Conservation (phyloP, 2,329 filamentous ascomycete genomes). For the Achaetomium macrosporum region DNA sequence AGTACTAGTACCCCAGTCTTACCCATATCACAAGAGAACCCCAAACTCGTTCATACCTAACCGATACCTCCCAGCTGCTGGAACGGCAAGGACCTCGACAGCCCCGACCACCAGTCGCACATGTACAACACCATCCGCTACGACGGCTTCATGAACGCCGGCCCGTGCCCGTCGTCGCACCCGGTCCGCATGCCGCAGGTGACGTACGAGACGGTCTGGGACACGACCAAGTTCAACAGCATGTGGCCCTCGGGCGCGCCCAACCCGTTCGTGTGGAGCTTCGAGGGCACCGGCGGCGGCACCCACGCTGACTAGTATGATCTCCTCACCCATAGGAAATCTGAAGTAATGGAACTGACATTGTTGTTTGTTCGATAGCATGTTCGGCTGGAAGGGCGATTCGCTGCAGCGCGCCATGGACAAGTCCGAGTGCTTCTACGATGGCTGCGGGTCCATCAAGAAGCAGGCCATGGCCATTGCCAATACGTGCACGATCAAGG, state of each 20-base stretch:
- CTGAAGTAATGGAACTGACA: no score
- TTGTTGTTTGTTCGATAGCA: background rate
- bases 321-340: no score
- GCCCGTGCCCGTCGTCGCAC: conserved; percentile 27
- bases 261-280: conserved; percentile 26
- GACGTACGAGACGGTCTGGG: conserved; percentile 35
- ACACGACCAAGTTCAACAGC: conserved; percentile 28
- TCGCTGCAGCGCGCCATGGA: background rate
- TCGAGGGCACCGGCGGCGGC: conserved; percentile 21
- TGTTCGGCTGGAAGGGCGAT: conserved; percentile 26
- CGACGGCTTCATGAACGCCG: conserved; percentile 23
- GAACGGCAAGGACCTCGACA: conserved; percentile 43
- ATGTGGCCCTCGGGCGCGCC: conserved; percentile 27
- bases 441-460: conserved; percentile 29
- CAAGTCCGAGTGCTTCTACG: conserved; percentile 30
- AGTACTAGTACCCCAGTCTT: background rate
- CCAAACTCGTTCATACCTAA: no score
- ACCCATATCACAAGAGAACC: background rate
- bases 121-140: conserved; percentile 27
- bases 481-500: conserved; percentile 29
- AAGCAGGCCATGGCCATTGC: conserved; percentile 30
- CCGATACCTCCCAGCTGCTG: conserved; percentile 40
- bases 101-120: conserved; percentile 28
- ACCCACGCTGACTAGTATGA: conserved; percentile 27
- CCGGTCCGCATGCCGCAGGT: conserved; percentile 34